Evolutionary conservation across 495 filamentous ascomycete genomes (phyloP), one percentile per base, ranked within the genome.

Genomic region (Penicillium argentinense): DNA sequence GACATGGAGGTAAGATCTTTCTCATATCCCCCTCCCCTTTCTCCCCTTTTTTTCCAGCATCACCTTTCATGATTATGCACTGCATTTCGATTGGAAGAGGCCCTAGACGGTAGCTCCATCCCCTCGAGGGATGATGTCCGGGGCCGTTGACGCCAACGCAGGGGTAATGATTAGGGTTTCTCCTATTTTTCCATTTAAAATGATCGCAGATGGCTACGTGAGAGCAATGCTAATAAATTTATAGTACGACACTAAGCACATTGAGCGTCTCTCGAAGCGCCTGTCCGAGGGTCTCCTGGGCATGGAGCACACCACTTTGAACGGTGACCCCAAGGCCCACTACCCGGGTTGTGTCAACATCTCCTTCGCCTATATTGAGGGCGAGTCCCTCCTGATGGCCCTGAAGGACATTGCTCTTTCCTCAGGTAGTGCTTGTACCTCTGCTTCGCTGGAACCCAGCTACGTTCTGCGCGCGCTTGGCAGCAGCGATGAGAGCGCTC

Each of bases 331-430:
- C 0, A 65, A 85, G 4, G 77, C 78, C 47, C 91, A 89, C 71
- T 98, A 97, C 68, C 90, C 95, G 9, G 93, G 93, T 54, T 98
- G 95, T 64, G 92, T 98, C 46, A 98, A 98, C 63, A 83, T 98
- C 30, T 98, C 93, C 4, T 98, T 98, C 58, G 93, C 93, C 30
- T 98, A 97, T 62, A 87, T 98, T 13, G 93, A 98, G 69, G 93
- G 93, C 44, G 93, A 98, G 66, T 97, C 92, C 4, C 85, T 98
- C 4, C 79, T 98, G 44, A 98, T 98, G 93, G 93, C 93, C 2
- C 74, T 98, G 42, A 97, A 97, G 68, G 95, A 98, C 60, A 95
- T 98, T 72, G 93, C 93, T 0, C 75, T 98, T 12, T 97, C 93
- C 28, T 97, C 95, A 2, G 93, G 93, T 40, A 96, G 90, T 59